phyloP scores from a whole-genome alignment of 2,329 filamentous ascomycete genomes.

The Monosporascus sp. region DNA sequence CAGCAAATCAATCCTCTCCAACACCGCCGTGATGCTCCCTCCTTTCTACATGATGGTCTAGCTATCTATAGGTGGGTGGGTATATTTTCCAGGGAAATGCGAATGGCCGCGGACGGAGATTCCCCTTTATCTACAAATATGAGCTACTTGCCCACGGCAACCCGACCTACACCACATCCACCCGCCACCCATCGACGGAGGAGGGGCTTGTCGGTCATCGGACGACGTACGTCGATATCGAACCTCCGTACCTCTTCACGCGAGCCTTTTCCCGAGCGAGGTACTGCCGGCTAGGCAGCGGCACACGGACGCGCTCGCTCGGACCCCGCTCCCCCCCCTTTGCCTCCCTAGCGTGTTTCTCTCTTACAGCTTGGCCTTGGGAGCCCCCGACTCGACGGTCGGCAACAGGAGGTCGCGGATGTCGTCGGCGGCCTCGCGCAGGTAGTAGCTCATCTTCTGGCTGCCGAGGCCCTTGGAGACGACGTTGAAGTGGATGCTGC shows the following conservation, averaged over 20 bases:
- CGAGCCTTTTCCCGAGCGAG: background rate
- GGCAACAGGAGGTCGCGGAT: slow-evolving; percentile 81
- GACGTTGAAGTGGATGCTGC: slow-evolving; percentile 93
- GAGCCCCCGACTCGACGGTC: slow-evolving; percentile 66
- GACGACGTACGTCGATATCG: background rate
- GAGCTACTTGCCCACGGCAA: no score
- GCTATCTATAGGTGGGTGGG: no score
- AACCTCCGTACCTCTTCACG: background rate
- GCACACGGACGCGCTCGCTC: background rate
- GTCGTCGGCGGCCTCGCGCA: slow-evolving; percentile 89
- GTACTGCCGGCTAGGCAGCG: no score
- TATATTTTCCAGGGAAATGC: no score
- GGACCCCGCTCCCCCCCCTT: background rate
- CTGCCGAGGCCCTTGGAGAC: slow-evolving; percentile 89
- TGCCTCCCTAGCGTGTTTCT: background rate
- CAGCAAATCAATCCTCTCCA: no score
- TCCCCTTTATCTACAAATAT: no score
- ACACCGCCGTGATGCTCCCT: no score
- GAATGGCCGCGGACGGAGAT: no score
- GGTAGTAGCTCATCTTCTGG: slow-evolving; percentile 90
- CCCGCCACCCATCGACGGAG: no score
- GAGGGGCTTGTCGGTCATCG: no score
- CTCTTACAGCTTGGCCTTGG: slow-evolving; percentile 81
- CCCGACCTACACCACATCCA: no score
- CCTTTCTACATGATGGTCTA: no score